phyloP scores from a whole-genome alignment of 495 filamentous ascomycete genomes.

The Penicillium bialowiezense region DNA sequence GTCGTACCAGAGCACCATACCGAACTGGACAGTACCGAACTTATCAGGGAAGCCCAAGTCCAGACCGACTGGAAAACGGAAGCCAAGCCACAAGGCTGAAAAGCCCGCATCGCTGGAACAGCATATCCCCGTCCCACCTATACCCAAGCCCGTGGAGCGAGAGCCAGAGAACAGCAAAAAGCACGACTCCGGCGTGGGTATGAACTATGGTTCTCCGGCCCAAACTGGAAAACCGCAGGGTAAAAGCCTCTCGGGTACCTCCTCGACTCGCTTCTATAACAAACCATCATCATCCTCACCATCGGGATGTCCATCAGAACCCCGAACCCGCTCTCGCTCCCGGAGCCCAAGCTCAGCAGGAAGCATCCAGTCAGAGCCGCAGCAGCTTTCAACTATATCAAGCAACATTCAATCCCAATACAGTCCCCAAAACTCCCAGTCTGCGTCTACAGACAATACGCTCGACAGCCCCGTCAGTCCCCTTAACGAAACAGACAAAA shows the following conservation, averaged over 20 bases:
- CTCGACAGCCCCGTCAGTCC: background rate
- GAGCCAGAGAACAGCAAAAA: constrained; percentile 1
- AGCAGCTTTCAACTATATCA: constrained; percentile 12
- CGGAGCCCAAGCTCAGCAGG: constrained; percentile 11
- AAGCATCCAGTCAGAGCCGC: constrained; percentile 1
- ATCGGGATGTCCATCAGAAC: background rate
- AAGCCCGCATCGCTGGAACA: background rate
- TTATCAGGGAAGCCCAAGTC: no score
- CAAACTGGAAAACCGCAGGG: background rate
- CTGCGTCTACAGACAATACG: background rate
- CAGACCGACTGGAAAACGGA: no score
- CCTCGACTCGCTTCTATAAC: constrained; percentile 20
- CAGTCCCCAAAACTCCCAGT: constrained; percentile 14
- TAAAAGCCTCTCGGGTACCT: constrained; percentile 4
- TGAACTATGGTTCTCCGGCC: constrained; percentile 8
- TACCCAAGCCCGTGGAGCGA: constrained; percentile 5
- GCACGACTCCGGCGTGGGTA: constrained; percentile 3
- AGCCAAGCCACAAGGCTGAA: background rate
- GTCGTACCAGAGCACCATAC: constrained; percentile 3
- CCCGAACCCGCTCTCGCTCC: no score
- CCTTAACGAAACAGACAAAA: background rate
- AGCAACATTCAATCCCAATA: constrained; percentile 20
- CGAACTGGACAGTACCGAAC: background rate
- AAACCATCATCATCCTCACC: constrained; percentile 9
- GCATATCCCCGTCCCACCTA: background rate